A percentile compares a stretch with the other conserved stretches of the same genome.
Conservation (phyloP, 495 filamentous ascomycete species). For the Cercophora newfieldiana region DNA sequence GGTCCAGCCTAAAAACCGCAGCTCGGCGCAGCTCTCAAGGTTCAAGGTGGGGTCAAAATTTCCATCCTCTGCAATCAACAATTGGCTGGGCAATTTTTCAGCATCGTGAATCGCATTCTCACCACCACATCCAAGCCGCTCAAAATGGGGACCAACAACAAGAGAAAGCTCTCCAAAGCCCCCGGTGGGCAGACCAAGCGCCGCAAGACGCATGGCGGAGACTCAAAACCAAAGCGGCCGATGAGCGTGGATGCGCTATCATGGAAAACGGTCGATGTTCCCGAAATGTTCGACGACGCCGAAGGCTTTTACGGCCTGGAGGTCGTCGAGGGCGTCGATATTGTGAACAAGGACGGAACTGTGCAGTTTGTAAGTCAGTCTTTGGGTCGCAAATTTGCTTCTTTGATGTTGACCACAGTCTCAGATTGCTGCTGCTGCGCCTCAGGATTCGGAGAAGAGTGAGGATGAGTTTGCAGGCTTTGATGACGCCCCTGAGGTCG, state of each 20-base stretch:
- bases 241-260: conserved; percentile 63
- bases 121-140: conserved; percentile 6
- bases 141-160: conserved; percentile 41
- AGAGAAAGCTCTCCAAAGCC: conserved; percentile 44
- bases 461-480: conserved; percentile 59
- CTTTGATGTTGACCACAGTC: background rate
- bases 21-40: background rate
- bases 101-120: background rate
- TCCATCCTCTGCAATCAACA: conserved; percentile 6
- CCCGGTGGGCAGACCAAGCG: conserved; percentile 43
- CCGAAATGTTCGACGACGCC: conserved; percentile 86
- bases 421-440: conserved; percentile 30
- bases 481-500: conserved; percentile 39
- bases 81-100: conserved; percentile 7
- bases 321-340: conserved; percentile 86
- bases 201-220: conserved; percentile 40
- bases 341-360: conserved; percentile 58
- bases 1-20: too few relatives aligned
- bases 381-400: background rate
- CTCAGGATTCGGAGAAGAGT: conserved; percentile 17
- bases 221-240: conserved; percentile 33
- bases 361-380: conserved; percentile 53
- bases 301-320: conserved; percentile 93
- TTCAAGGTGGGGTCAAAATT: conserved; percentile 30
- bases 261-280: conserved; percentile 82